A percentile compares a stretch with the other conserved stretches of the same genome.
Conservation (phyloP, 345 rosid species). For the Nephelium lappaceum region DNA sequence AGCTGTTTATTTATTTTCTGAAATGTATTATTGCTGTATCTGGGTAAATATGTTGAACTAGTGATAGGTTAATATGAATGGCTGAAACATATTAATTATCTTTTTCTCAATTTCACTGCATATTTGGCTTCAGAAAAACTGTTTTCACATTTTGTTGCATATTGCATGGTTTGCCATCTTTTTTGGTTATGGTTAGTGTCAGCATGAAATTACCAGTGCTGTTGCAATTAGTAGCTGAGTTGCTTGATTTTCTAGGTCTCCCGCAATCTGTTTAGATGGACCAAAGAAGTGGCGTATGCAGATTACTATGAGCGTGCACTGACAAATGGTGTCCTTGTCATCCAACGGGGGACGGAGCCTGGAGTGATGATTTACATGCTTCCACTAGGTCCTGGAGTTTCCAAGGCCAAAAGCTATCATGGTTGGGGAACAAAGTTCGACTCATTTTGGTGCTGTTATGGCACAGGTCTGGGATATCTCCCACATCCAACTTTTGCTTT, state of each 20-base stretch:
- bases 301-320: conserved; percentile 95
- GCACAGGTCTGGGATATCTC: conserved; percentile 60
- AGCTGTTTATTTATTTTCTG: background rate
- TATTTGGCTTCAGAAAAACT: background rate
- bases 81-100: background rate
- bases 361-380: conserved; percentile 98
- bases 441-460: conserved; percentile 99
- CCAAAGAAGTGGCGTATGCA: conserved; percentile 80
- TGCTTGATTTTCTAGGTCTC: conserved; percentile 57
- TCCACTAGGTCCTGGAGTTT: conserved; percentile 71
- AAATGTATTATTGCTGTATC: background rate
- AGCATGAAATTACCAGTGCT: background rate
- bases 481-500: background rate
- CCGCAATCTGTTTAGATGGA: conserved; percentile 89
- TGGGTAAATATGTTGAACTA: background rate
- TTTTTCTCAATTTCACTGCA: background rate
- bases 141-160: background rate
- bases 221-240: too few relatives aligned
- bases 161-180: background rate
- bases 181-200: background rate
- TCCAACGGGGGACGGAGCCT: conserved; percentile 90
- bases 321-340: conserved; percentile 85
- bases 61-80: background rate
- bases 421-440: conserved; percentile 78
- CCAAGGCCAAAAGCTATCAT: conserved; percentile 74